Evolutionary conservation across 257 asterid species (phyloP).

Genomic region (Nicotiana noctiflora): DNA sequence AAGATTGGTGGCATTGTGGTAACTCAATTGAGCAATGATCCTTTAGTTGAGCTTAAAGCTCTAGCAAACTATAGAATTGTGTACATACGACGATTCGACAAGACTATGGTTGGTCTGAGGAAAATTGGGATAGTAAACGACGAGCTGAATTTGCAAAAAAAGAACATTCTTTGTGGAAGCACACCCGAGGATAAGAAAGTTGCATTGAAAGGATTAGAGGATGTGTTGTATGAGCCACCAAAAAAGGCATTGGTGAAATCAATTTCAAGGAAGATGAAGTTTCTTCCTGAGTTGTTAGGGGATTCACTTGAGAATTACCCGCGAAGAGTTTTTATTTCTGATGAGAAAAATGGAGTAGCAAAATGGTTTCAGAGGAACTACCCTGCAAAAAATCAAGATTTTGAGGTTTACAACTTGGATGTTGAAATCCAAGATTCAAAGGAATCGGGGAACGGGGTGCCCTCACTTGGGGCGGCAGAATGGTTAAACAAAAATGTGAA

Average conservation of each 20-base stretch:
- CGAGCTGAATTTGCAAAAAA: neutral
- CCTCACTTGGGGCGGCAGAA: slow-evolving; percentile 10
- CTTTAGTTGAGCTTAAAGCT: slow-evolving; percentile 23
- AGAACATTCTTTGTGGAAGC: slow-evolving; percentile 18
- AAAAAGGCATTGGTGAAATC: slow-evolving; percentile 13
- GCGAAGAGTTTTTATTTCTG: slow-evolving; percentile 56
- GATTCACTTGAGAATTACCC: slow-evolving; percentile 54
- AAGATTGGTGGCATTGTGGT: slow-evolving; percentile 49
- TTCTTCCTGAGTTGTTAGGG: slow-evolving; percentile 57
- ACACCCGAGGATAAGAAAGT: slow-evolving; percentile 30
- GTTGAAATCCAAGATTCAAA: slow-evolving; percentile 2
- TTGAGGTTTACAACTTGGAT: slow-evolving; percentile 37
- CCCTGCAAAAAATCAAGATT: slow-evolving; percentile 55
- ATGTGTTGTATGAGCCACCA: slow-evolving; percentile 44
- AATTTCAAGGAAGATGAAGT: slow-evolving; percentile 40
- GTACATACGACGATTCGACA: slow-evolving; percentile 44
- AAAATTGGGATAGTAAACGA: slow-evolving; percentile 16
- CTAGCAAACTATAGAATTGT: slow-evolving; percentile 40
- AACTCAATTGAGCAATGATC: slow-evolving; percentile 37
- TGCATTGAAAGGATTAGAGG: slow-evolving; percentile 44
- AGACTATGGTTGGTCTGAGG: slow-evolving; percentile 54
- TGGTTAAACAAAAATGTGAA: slow-evolving; percentile 39
- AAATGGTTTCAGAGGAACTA: slow-evolving; percentile 66
- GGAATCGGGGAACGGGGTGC: neutral
- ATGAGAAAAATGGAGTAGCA: slow-evolving; percentile 31